Percentiles rank a stretch among this genome's conserved stretches.
These are phyloP conservation scores for Tuber magnatum DNA, from an alignment of 495 filamentous ascomycete genomes.

Conservation along the genomic window DNA sequence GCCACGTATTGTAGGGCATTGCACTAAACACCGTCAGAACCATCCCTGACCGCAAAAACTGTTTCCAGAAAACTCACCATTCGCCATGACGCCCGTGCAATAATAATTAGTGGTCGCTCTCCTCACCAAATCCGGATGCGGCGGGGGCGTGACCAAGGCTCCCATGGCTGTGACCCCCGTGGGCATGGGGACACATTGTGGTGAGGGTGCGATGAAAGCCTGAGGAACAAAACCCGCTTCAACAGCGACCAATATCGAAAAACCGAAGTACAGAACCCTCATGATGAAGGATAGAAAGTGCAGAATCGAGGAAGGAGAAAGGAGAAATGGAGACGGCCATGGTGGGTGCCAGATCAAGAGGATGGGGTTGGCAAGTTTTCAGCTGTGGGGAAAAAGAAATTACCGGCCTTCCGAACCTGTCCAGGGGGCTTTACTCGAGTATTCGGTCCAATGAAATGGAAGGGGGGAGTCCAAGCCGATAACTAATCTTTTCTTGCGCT, in stretches of 20 bases:
- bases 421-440: not conserved
- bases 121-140: not conserved
- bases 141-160: not conserved
- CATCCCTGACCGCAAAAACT: not conserved
- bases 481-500: not conserved
- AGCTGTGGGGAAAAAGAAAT: not conserved
- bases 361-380: not conserved
- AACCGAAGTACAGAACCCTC: not conserved
- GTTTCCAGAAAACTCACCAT: not conserved
- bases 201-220: not conserved
- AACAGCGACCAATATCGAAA: not conserved
- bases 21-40: not conserved
- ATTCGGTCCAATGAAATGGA: not conserved
- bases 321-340: not conserved
- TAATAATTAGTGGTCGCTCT: not conserved
- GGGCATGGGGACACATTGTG: not conserved
- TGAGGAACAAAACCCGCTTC: not conserved
- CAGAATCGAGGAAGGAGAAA: not conserved
- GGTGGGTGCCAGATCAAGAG: not conserved
- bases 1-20: not conserved
- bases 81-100: not conserved
- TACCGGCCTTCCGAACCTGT: not conserved
- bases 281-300: not conserved
- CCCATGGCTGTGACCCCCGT: not conserved
- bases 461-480: not conserved